These are phyloP conservation scores for Torulaspora delbrueckii DNA, from an alignment of 805 yeast species.

Conservation along the genomic window DNA sequence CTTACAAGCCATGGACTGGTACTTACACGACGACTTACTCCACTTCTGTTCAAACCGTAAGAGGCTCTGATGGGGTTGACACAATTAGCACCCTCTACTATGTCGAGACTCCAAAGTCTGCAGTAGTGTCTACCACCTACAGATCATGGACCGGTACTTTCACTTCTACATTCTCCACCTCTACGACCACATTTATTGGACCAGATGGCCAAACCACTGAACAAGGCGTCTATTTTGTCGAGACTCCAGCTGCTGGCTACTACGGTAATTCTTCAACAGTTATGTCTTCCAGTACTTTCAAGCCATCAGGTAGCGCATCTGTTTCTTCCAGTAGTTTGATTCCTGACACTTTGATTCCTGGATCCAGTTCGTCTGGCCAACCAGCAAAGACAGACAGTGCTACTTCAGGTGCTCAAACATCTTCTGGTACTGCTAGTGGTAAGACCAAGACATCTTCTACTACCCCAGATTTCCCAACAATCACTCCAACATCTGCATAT, in stretches of 20 bases:
- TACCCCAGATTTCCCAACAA: neutral
- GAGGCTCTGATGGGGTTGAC: conserved; percentile 8
- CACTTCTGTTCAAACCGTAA: conserved; percentile 8
- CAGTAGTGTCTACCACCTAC: conserved; percentile 7
- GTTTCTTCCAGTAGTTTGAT: neutral
- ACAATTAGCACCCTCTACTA: conserved; percentile 8
- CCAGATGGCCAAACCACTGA: conserved; percentile 9
- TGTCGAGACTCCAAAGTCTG: conserved; percentile 6
- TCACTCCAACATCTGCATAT: neutral
- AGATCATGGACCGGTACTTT: conserved; percentile 14
- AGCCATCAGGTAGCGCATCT: neutral
- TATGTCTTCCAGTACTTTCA: neutral
- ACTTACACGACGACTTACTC: conserved; percentile 11
- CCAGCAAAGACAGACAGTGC: neutral
- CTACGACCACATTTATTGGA: conserved; percentile 6
- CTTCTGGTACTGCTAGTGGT: neutral
- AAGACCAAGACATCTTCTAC: neutral
- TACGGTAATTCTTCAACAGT: conserved; percentile 1
- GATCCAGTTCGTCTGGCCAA: neutral
- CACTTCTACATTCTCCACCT: conserved; percentile 14
- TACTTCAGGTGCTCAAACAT: neutral
- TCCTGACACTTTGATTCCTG: neutral
- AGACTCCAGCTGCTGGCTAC: conserved; percentile 13
- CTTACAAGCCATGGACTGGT: conserved; percentile 15
- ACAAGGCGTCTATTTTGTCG: conserved; percentile 12